These are phyloP conservation scores for Fallopia convolvulus DNA, from an alignment of 148 eudicot species.

Conservation along the genomic window DNA sequence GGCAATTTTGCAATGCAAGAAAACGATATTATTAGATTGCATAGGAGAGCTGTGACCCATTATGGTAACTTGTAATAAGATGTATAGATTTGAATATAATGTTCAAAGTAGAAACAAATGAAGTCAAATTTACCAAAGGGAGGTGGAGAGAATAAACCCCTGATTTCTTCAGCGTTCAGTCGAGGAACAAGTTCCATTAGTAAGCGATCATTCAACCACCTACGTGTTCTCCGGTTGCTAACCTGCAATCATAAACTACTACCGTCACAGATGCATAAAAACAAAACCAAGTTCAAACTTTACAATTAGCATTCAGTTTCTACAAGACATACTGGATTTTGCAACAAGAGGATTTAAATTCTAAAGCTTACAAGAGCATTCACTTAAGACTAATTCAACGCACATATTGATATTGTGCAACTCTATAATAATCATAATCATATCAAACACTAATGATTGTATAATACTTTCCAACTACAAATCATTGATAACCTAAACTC, in stretches of 20 bases:
- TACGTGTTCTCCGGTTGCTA: constrained; percentile 81
- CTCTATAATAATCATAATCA: not conserved
- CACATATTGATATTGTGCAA: not conserved
- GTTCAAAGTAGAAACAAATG: not conserved
- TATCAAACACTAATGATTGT: not conserved
- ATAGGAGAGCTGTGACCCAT: not conserved
- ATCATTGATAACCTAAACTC: not conserved
- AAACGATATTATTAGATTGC: not conserved
- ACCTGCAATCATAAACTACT: constrained; percentile 34
- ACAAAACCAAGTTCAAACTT: constrained; percentile 4
- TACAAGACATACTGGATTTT: not conserved
- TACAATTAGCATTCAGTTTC: not conserved
- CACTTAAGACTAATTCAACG: not conserved
- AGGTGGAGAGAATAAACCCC: constrained; percentile 95
- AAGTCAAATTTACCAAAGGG: constrained; percentile 61
- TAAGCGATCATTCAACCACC: constrained; percentile 80
- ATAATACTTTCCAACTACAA: not conserved
- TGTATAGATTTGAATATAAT: not conserved
- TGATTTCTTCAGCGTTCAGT: constrained; percentile 72
- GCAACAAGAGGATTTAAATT: not conserved
- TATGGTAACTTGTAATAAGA: not conserved
- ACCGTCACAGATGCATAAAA: not conserved
- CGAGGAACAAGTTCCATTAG: constrained; percentile 96
- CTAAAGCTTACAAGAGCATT: not conserved
- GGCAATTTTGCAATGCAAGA: not conserved